Base-by-base conservation (phyloP, 495 filamentous ascomycete species). In the Neurospora intermedia region DNA sequence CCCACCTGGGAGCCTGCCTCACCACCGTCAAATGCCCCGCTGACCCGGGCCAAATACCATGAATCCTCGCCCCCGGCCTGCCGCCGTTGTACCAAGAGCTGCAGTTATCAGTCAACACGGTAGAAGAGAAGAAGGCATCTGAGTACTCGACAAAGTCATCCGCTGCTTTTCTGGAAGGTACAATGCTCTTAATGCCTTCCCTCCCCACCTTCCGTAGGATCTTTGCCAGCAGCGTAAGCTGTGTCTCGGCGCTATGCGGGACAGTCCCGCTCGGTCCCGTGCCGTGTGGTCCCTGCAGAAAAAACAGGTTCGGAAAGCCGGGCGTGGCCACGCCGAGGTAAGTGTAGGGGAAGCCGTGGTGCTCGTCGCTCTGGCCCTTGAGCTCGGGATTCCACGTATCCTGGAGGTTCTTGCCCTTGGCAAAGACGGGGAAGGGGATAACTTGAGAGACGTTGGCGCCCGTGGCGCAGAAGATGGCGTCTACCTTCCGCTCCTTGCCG, bases 61-160 rank as follows among this genome's bases (percentile, higher is more conserved):
- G 87, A 31, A 92, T 87, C 31, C 86, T 77, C 3, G 82, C 84
- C 0, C 88, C 88, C 0, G 88, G 87, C 11, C 82, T 77, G 0
- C 89, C 89, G 69, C 89, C 77, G 48, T 92, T 92, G 76, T 91
- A 91, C 91, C 91, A 93, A 4, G 86, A 89, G 69, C 86, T 87
- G 80, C 91, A 93, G 72, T 87, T 85, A 43, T 88, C 87, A 0
- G 87, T 84, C 80, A 88, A 84, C 3, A 91, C 90, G 4, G 88
- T 91, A 27, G 83, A 84, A 9, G 83, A 82, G 77, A 91, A 90
- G 78, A 90, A 91, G 8, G 84, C 81, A 77, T 91, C 89, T 48
- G 83, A 85, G 78, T 89, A 89, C 41, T 86, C 83, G 43, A 89
- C 79, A 73, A 91, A 92, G 69, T 91, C 89, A 72, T 91, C 88